Percentiles rank a stretch among this genome's conserved stretches.
Evolutionary conservation across 768 basidiomycete genomes (phyloP).

Genomic region (Collybia nuda): DNA sequence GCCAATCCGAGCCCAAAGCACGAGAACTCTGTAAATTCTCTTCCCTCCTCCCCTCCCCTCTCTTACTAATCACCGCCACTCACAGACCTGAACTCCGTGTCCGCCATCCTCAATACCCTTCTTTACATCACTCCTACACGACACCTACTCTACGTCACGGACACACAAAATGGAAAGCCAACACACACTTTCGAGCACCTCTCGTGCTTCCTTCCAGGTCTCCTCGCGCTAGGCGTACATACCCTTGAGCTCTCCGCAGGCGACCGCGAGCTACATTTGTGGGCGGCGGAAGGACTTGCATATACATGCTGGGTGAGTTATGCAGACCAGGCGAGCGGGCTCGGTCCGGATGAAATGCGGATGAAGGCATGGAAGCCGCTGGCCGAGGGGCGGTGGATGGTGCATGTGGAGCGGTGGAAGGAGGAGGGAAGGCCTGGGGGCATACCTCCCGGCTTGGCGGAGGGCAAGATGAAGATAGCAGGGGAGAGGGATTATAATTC

Average conservation of each 20-base stretch:
- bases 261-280: slow-evolving; percentile 47
- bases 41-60: slow-evolving; percentile 31
- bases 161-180: slow-evolving; percentile 32
- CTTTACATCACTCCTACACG: slow-evolving; percentile 54
- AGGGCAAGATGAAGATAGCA: slow-evolving; percentile 13
- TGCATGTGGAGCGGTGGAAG: slow-evolving; percentile 43
- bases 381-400: slow-evolving; percentile 34
- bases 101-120: slow-evolving; percentile 50
- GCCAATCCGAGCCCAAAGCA: slow-evolving; percentile 46
- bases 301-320: slow-evolving; percentile 65
- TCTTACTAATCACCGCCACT: slow-evolving; percentile 20
- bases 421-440: slow-evolving; percentile 29
- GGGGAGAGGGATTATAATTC: slow-evolving; percentile 38
- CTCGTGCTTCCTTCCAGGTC: slow-evolving; percentile 63
- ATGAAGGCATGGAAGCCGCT: slow-evolving; percentile 25
- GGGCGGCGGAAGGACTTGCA: slow-evolving; percentile 64
- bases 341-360: slow-evolving; percentile 57
- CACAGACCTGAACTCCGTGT: slow-evolving; percentile 49
- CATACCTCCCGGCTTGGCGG: slow-evolving; percentile 32
- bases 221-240: slow-evolving; percentile 58
- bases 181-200: slow-evolving; percentile 58
- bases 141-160: slow-evolving; percentile 57
- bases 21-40: slow-evolving; percentile 57
- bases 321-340: slow-evolving; percentile 59
- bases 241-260: slow-evolving; percentile 32